Conservation (phyloP, 2,329 filamentous ascomycete species). For the Verticillium klebahnii region DNA sequence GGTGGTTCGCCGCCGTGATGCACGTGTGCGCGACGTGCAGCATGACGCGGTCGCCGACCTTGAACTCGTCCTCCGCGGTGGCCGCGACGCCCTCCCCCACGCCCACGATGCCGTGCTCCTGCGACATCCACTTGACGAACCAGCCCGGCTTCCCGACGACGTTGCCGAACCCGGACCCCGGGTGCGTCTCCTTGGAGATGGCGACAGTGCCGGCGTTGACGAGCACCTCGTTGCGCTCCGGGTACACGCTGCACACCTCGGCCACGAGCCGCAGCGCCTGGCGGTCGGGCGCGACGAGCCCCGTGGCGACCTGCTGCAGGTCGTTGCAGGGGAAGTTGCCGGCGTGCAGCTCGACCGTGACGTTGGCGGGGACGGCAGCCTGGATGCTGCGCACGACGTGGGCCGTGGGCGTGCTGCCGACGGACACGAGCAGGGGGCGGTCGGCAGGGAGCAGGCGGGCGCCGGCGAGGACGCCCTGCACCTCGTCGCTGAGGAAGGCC, state of each 20-base stretch:
- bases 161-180: conserved; percentile 22
- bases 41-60: conserved; percentile 26
- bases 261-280: conserved; percentile 25
- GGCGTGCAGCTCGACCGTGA: conserved; percentile 30
- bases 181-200: conserved; percentile 27
- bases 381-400: conserved; percentile 27
- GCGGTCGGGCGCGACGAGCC: conserved; percentile 20
- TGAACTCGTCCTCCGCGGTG: conserved; percentile 21
- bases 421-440: conserved; percentile 22
- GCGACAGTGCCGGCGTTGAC: conserved; percentile 30
- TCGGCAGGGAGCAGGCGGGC: conserved; percentile 22
- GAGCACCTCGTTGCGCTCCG: conserved; percentile 30
- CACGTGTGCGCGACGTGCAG: conserved; percentile 29
- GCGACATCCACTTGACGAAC: conserved; percentile 28
- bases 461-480: conserved; percentile 23
- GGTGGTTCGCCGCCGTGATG: conserved; percentile 30
- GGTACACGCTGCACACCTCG: conserved; percentile 33
- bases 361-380: conserved; percentile 20
- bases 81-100: conserved; percentile 18
- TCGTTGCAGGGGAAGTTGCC: conserved; percentile 33
- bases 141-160: conserved; percentile 22
- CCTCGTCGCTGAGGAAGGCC: conserved; percentile 21
- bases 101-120: conserved; percentile 32
- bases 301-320: conserved; percentile 32
- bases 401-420: conserved; percentile 30